Conservation (phyloP, 306 rosid genomes). For the Trifolium repens region DNA sequence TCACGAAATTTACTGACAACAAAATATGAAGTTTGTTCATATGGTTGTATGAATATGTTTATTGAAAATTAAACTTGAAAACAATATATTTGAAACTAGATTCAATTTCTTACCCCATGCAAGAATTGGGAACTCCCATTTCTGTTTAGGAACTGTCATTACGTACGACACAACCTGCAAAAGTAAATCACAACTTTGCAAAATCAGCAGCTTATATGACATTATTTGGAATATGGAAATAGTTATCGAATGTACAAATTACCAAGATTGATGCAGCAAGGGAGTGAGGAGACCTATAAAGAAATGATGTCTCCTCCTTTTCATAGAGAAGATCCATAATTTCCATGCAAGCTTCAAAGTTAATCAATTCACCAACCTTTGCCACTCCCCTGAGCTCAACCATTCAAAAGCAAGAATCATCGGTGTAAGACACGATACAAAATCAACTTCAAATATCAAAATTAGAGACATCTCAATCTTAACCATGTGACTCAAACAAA, state of each 20-base stretch:
- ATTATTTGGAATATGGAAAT: conserved; percentile 1
- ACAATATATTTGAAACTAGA: conserved; percentile 7
- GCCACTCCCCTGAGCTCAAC: conserved; percentile 71
- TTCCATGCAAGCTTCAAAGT: conserved; percentile 78
- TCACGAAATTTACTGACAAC: conserved; percentile 68
- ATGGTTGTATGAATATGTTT: conserved; percentile 17
- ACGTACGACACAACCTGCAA: conserved; percentile 77
- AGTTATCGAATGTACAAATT: conserved; percentile 28
- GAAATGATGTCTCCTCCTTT: conserved; percentile 66
- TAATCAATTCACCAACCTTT: conserved; percentile 75
- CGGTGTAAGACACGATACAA: background rate
- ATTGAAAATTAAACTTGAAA: conserved; percentile 21
- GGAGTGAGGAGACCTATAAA: conserved; percentile 57
- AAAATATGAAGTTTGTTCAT: conserved; percentile 11
- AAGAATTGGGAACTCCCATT: conserved; percentile 81
- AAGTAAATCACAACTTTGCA: conserved; percentile 2
- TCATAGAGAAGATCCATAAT: conserved; percentile 90
- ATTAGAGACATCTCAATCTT: background rate
- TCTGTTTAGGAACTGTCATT: conserved; percentile 76
- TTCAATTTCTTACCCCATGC: conserved; percentile 75
- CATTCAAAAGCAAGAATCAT: conserved; percentile 19
- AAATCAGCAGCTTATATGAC: background rate
- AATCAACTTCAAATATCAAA: conserved; percentile 14
- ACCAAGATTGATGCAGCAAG: conserved; percentile 87
- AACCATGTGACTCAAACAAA: conserved; percentile 52